Conservation (phyloP, 805 yeast genomes). For the Candida qinlingensis region DNA sequence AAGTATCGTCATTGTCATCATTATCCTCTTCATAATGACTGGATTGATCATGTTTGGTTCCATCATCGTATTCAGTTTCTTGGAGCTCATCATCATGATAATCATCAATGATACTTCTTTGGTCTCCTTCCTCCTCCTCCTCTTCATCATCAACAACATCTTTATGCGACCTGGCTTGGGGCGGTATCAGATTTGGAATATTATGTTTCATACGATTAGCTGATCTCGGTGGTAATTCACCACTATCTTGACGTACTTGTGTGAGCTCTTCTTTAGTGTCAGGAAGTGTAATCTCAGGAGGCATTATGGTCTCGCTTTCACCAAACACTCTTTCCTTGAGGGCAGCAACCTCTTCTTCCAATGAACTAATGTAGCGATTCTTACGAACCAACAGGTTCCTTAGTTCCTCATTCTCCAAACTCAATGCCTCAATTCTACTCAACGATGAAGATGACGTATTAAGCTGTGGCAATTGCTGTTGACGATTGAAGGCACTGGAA, state of each 20-base stretch:
- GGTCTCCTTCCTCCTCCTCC: neutral
- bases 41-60: neutral
- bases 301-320: neutral
- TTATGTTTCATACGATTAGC: constrained; percentile 26
- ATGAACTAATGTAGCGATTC: constrained; percentile 7
- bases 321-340: constrained; percentile 10
- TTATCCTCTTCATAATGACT: neutral
- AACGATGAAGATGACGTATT: neutral
- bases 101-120: neutral
- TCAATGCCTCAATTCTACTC: constrained; percentile 12
- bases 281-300: too few species aligned
- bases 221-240: constrained; percentile 35
- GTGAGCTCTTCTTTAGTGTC: too few species aligned
- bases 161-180: neutral
- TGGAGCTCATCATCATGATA: neutral
- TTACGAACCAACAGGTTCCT: constrained; percentile 17
- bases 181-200: neutral
- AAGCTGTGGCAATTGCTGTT: too few species aligned
- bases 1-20: neutral
- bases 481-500: neutral
- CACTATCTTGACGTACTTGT: neutral
- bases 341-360: constrained; percentile 14
- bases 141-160: neutral
- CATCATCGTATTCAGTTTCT: neutral
- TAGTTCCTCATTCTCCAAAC: constrained; percentile 14